Conservation (phyloP, 1,284 basidiomycete species). For the Anthracocystis walkeri region DNA sequence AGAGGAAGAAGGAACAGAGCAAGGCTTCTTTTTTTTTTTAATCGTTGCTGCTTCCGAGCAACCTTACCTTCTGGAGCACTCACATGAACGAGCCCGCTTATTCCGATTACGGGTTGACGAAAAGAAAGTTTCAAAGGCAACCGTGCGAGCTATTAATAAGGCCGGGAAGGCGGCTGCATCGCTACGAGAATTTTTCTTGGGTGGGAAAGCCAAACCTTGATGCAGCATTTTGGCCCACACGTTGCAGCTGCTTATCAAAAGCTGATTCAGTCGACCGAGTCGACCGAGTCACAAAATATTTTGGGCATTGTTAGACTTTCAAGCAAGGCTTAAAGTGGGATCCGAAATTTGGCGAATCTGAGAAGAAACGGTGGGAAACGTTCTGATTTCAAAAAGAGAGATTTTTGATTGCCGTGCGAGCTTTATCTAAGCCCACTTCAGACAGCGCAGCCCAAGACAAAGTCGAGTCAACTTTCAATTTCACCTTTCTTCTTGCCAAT, state of each 20-base stretch:
- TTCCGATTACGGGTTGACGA: conserved; percentile 8
- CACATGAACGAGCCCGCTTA: conserved; percentile 19
- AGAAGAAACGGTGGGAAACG: no score
- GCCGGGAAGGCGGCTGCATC: background rate
- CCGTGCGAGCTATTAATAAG: background rate
- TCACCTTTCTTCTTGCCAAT: background rate
- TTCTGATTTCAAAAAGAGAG: no score
- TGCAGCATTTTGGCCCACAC: no score
- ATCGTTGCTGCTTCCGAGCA: no score
- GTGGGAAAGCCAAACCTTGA: background rate
- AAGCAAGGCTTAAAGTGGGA: no score
- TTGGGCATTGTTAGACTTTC: background rate
- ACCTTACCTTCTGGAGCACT: no score
- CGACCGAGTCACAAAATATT: background rate
- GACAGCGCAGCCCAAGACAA: no score
- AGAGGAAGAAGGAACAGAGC: background rate
- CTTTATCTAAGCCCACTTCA: conserved; percentile 11
- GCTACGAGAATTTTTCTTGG: background rate
- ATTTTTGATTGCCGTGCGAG: no score
- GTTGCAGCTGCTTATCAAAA: no score
- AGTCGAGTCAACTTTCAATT: conserved; percentile 11
- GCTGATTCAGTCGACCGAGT: background rate
- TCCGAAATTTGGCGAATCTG: no score
- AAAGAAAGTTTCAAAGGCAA: background rate
- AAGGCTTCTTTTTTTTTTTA: background rate